These are phyloP conservation scores for Moesziomyces aphidis DNA, from an alignment of 1,284 basidiomycete genomes.

Conservation along the genomic window DNA sequence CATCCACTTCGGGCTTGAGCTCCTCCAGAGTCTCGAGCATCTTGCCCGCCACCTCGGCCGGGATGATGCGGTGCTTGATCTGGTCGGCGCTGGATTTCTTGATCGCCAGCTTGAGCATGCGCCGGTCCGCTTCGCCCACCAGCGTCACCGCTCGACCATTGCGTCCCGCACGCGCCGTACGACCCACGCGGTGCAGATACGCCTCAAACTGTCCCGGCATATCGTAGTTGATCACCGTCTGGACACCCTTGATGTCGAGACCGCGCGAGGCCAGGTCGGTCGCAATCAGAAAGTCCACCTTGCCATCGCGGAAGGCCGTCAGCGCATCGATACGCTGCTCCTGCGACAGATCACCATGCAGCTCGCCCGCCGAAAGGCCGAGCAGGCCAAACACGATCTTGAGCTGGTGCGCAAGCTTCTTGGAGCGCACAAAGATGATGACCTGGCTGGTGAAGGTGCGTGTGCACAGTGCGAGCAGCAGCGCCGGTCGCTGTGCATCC, in stretches of 20 bases:
- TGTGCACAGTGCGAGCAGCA: constrained; percentile 90
- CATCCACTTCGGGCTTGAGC: constrained; percentile 83
- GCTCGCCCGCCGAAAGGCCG: constrained; percentile 85
- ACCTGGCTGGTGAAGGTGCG: constrained; percentile 86
- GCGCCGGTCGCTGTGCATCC: constrained; percentile 95
- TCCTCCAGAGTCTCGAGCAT: constrained; percentile 79
- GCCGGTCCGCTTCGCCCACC: constrained; percentile 94
- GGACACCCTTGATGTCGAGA: constrained; percentile 97
- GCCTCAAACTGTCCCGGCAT: constrained; percentile 96
- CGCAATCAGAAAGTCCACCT: constrained; percentile 83
- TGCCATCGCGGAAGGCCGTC: constrained; percentile 84
- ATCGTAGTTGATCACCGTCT: constrained; percentile 95
- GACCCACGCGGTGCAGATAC: constrained; percentile 96
- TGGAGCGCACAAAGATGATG: constrained; percentile 98
- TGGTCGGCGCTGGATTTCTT: constrained; percentile 87
- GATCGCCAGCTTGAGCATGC: constrained; percentile 94
- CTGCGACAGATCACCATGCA: constrained; percentile 98
- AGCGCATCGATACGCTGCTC: constrained; percentile 94
- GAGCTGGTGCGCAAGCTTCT: constrained; percentile 97
- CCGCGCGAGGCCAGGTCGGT: constrained; percentile 98
- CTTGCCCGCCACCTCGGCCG: constrained; percentile 79
- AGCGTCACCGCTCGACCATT: constrained; percentile 82
- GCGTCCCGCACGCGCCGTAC: constrained; percentile 46
- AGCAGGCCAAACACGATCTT: constrained; percentile 90
- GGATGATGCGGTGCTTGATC: constrained; percentile 89